These are phyloP conservation scores for Dioszegia aurantiaca DNA, from an alignment of 768 basidiomycete genomes.

Conservation along the genomic window DNA sequence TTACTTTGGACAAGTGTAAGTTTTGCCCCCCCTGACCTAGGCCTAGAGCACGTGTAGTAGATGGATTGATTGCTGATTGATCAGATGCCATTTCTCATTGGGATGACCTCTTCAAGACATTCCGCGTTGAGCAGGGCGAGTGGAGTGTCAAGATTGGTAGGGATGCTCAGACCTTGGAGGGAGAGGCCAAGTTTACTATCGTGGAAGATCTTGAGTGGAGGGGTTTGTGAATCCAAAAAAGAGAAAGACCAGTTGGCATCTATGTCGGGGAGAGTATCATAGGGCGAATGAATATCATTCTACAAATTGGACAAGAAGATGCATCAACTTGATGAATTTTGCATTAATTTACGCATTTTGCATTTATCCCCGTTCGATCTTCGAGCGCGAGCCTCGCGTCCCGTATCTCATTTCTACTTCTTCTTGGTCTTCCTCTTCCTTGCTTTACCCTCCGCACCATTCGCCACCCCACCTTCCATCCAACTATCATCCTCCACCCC, in stretches of 20 bases:
- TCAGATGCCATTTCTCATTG: constrained; percentile 47
- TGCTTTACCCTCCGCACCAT: constrained; percentile 17
- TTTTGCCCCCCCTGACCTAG: not conserved
- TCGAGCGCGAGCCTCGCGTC: too few species aligned
- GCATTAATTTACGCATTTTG: too few species aligned
- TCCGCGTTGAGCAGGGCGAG: constrained; percentile 37
- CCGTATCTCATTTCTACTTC: constrained; percentile 14
- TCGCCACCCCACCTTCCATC: constrained; percentile 30
- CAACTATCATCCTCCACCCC: constrained; percentile 43
- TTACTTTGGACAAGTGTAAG: constrained; percentile 51
- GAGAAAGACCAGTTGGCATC: too few species aligned
- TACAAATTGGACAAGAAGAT: not conserved
- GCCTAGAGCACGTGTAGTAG: not conserved
- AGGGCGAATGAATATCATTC: not conserved
- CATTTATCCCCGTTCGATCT: too few species aligned
- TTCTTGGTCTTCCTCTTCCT: constrained; percentile 33
- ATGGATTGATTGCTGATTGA: not conserved
- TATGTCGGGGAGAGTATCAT: too few species aligned
- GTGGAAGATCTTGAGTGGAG: constrained; percentile 44
- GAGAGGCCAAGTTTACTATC: constrained; percentile 34
- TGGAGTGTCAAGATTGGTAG: constrained; percentile 39
- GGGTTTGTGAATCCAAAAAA: constrained; percentile 22
- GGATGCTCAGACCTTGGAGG: constrained; percentile 34
- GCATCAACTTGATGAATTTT: not conserved
- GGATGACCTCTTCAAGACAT: constrained; percentile 38